Conservation (phyloP, 2,329 filamentous ascomycete genomes). For the Pseudocercospora ulei region DNA sequence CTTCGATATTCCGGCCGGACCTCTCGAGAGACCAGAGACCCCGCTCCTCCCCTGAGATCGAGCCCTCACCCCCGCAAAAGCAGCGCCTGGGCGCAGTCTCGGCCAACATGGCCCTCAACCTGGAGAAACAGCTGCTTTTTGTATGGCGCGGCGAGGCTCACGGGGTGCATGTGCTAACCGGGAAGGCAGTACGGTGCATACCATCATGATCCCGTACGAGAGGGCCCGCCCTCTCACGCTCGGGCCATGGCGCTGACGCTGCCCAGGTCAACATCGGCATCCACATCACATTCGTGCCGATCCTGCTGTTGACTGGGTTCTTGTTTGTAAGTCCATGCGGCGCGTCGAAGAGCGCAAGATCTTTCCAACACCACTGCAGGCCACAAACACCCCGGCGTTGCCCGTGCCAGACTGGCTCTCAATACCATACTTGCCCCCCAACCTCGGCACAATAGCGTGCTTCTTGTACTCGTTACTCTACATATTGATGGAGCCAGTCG, state of each 20-base stretch:
- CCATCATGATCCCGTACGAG: slow-evolving; percentile 59
- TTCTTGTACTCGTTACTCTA: slow-evolving; percentile 68
- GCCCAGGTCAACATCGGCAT: slow-evolving; percentile 62
- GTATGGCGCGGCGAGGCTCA: slow-evolving; percentile 46
- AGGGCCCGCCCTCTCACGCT: neutral
- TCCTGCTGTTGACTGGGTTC: slow-evolving; percentile 62
- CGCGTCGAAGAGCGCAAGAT: too few relatives aligned
- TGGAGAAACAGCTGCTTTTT: slow-evolving; percentile 73
- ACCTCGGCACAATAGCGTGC: slow-evolving; percentile 49
- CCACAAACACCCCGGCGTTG: slow-evolving; percentile 49
- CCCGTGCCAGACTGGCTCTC: slow-evolving; percentile 47
- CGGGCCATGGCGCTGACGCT: slow-evolving; percentile 17
- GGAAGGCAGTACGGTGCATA: slow-evolving; percentile 65
- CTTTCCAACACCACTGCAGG: slow-evolving; percentile 36
- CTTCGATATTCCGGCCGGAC: too few relatives aligned
- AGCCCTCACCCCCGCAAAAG: neutral
- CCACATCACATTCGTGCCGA: slow-evolving; percentile 68
- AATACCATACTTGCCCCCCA: slow-evolving; percentile 50
- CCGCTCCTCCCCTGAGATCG: too few relatives aligned
- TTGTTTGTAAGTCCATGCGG: slow-evolving; percentile 58
- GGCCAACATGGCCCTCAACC: slow-evolving; percentile 51
- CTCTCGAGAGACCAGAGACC: neutral
- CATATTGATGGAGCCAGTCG: slow-evolving; percentile 85
- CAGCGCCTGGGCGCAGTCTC: too few relatives aligned
- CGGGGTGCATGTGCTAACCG: slow-evolving; percentile 13